Conservation (phyloP, 148 eudicot species). For the Mesembryanthemum crystallinum region DNA sequence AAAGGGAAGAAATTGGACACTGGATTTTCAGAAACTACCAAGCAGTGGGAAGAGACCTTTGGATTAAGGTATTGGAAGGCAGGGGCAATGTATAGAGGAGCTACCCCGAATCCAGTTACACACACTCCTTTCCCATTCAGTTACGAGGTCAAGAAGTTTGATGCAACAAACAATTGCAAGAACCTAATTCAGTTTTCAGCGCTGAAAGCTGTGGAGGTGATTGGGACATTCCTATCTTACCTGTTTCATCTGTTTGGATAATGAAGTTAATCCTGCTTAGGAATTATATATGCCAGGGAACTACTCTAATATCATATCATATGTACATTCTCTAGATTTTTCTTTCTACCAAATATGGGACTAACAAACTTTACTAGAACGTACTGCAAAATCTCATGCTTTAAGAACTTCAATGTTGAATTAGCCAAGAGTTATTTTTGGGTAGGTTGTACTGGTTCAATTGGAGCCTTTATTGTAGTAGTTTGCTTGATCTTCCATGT, state of each 20-base stretch:
- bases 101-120: constrained; percentile 59
- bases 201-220: constrained; percentile 67
- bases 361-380: neutral
- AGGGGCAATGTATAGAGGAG: constrained; percentile 91
- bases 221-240: neutral
- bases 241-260: neutral
- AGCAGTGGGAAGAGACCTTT: constrained; percentile 72
- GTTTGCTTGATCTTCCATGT: neutral
- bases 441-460: neutral
- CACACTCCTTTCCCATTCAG: constrained; percentile 42
- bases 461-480: neutral
- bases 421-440: neutral
- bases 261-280: neutral
- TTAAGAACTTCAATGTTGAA: neutral
- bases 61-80: constrained; percentile 90
- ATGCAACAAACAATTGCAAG: constrained; percentile 23
- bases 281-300: neutral
- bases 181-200: constrained; percentile 36
- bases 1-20: constrained; percentile 86
- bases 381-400: neutral
- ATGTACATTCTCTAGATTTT: neutral
- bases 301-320: neutral
- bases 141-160: constrained; percentile 31
- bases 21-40: constrained; percentile 84
- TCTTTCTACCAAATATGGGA: neutral